Percentiles rank a stretch among this genome's conserved stretches.
These are phyloP conservation scores for Sergeia podlipaevii DNA, from an alignment of 208 protist genomes.

Conservation along the genomic window DNA sequence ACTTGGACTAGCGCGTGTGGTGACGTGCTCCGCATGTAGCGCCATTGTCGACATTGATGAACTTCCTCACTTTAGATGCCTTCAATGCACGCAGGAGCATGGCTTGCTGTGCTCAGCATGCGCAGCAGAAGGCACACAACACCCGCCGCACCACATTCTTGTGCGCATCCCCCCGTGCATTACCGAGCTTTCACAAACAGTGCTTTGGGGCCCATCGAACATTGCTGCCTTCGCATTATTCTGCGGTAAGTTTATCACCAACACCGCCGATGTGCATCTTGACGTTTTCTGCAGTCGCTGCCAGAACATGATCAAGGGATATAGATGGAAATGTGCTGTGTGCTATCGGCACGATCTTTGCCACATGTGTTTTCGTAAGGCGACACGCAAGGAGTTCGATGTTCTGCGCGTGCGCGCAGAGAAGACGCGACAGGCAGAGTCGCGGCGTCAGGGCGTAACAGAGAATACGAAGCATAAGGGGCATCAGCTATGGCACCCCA, in stretches of 20 bases:
- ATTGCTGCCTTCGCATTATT: constrained; percentile 49
- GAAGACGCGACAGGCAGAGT: constrained; percentile 1
- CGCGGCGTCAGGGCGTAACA: not conserved
- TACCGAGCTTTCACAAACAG: constrained; percentile 10
- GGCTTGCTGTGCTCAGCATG: constrained; percentile 25
- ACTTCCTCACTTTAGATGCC: constrained; percentile 57
- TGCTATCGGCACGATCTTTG: constrained; percentile 84
- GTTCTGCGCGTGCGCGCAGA: constrained; percentile 2
- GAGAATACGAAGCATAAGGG: not conserved
- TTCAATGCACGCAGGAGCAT: constrained; percentile 57
- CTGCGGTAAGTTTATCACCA: constrained; percentile 30
- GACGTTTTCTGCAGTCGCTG: constrained; percentile 81
- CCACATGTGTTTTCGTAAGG: constrained; percentile 38
- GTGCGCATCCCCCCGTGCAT: constrained; percentile 38
- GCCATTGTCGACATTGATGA: constrained; percentile 41
- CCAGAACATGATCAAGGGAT: constrained; percentile 38
- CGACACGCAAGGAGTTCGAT: not conserved
- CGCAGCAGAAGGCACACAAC: constrained; percentile 11
- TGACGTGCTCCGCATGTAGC: constrained; percentile 53
- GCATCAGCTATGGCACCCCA: constrained; percentile 36
- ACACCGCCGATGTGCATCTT: constrained; percentile 36
- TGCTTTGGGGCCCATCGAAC: constrained; percentile 84
- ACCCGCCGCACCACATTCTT: constrained; percentile 66
- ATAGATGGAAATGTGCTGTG: constrained; percentile 78
- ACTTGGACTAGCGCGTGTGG: constrained; percentile 18